phyloP scores from a whole-genome alignment of 495 filamentous ascomycete genomes.

The Schizothecium vesticola region DNA sequence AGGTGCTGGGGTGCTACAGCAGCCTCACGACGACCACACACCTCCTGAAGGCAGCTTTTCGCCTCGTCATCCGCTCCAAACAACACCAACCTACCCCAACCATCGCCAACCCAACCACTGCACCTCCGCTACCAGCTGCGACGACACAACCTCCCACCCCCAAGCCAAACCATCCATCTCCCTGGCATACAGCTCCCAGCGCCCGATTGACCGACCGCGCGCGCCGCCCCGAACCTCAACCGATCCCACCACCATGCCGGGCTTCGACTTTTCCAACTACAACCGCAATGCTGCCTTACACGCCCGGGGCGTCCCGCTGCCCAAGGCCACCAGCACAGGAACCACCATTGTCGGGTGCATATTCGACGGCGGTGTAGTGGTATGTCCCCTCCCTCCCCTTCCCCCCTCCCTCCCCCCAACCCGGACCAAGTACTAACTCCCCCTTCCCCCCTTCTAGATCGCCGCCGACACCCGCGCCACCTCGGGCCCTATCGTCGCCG shows the following conservation, averaged over 20 bases:
- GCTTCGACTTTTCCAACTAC: slow-evolving; percentile 99
- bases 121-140: neutral
- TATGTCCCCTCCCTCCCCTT: slow-evolving; percentile 36
- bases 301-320: slow-evolving; percentile 84
- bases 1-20: neutral
- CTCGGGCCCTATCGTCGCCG: slow-evolving; percentile 94
- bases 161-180: neutral
- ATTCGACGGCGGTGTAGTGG: slow-evolving; percentile 93
- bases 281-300: slow-evolving; percentile 96
- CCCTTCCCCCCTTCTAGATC: slow-evolving; percentile 59
- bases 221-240: neutral
- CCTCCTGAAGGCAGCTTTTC: slow-evolving; percentile 30
- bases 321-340: slow-evolving; percentile 97
- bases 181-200: neutral
- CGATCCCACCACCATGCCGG: slow-evolving; percentile 65
- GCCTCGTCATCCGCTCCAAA: slow-evolving; percentile 37
- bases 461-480: slow-evolving; percentile 98
- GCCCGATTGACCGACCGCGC: slow-evolving; percentile 1
- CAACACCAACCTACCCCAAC: neutral
- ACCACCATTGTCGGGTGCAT: slow-evolving; percentile 99
- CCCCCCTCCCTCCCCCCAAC: neutral
- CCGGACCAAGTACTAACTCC: neutral
- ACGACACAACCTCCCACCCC: neutral
- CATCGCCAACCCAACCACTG: neutral
- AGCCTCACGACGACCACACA: slow-evolving; percentile 5